Evolutionary conservation across 106 monocot species (phyloP).

Genomic region (Dendrobium officinale): DNA sequence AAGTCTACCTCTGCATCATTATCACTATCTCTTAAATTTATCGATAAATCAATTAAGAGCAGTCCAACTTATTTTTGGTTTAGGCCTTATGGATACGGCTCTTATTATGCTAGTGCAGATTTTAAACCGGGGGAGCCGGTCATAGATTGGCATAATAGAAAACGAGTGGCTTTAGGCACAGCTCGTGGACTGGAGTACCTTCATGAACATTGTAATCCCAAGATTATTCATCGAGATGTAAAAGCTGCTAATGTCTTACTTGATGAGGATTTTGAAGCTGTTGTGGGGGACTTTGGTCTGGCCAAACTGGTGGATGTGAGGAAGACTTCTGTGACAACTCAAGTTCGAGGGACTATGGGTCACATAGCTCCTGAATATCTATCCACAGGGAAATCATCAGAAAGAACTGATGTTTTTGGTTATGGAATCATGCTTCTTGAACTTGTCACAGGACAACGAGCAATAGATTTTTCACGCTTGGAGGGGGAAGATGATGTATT

Average conservation of each 20-base stretch:
- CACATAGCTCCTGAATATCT: constrained; percentile 78
- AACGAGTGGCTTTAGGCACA: constrained; percentile 74
- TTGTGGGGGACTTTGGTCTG: constrained; percentile 76
- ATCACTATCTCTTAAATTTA: neutral
- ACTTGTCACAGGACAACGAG: constrained; percentile 77
- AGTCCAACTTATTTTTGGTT: neutral
- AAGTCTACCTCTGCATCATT: neutral
- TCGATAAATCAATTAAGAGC: neutral
- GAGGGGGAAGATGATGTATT: constrained; percentile 94
- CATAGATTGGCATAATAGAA: constrained; percentile 75
- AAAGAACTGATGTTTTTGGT: constrained; percentile 73
- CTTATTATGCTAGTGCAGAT: constrained; percentile 26
- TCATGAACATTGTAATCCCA: constrained; percentile 74
- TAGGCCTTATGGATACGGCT: neutral
- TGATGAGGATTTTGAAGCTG: constrained; percentile 70
- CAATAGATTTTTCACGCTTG: constrained; percentile 83
- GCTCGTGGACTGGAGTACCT: constrained; percentile 92
- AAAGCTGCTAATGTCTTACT: constrained; percentile 76
- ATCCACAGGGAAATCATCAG: constrained; percentile 69
- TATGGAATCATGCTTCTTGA: constrained; percentile 77
- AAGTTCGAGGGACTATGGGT: constrained; percentile 76
- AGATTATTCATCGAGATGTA: constrained; percentile 81
- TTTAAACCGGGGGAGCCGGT: constrained; percentile 74
- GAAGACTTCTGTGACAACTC: constrained; percentile 72
- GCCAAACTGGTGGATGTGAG: constrained; percentile 67